Evolutionary conservation across 1,139 yeast genomes (phyloP), one percentile per base, ranked within the genome.

Genomic region (Maudiozyma humilis): DNA sequence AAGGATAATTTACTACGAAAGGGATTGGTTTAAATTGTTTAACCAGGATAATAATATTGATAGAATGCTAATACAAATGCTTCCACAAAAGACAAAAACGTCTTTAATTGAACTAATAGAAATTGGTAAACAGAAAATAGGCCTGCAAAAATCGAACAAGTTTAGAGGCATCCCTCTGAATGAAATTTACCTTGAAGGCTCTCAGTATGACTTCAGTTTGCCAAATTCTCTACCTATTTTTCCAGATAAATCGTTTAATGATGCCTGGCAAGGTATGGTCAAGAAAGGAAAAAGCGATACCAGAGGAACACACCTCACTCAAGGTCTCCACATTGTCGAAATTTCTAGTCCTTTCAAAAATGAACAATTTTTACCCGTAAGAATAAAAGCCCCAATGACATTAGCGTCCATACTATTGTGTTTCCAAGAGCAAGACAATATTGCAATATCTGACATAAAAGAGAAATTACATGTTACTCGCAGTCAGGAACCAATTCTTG

Each of bases 351-450:
- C 56, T 3, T 45, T 52, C 29, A 1, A 18, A 3, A 18, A 19
- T 2, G 29, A 25, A 18, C 13, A 7, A 17, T 32, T 23, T 5
- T 14, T 15, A 8, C 41, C 45, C 1, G 33, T 35, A 14, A 18
- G 31, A 8, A 31, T 53, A 35, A 35, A 38, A 2, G 23, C 56
- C 6, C 43, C 50, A 23, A 44, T 53, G 39, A 33, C 45, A 13
- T 42, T 42, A 25, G 55, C 56, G 2, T 46, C 53, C 10, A 48
- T 56, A 25, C 27, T 56, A 3, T 30, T 35, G 18, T 46, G 44
- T 7, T 56, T 51, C 32, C 48, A 54, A 43, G 47, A 52, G 3
- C 7, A 12, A 12, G 48, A 47, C 12, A 30, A 2, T 4, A 37
- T 49, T n/a, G 25, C 40, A 2, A 16, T 47, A 23, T 32, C 36